Evolutionary conservation across 257 asterid genomes (phyloP), one percentile per base, ranked within the genome.

Genomic region (Petunia secreta): DNA sequence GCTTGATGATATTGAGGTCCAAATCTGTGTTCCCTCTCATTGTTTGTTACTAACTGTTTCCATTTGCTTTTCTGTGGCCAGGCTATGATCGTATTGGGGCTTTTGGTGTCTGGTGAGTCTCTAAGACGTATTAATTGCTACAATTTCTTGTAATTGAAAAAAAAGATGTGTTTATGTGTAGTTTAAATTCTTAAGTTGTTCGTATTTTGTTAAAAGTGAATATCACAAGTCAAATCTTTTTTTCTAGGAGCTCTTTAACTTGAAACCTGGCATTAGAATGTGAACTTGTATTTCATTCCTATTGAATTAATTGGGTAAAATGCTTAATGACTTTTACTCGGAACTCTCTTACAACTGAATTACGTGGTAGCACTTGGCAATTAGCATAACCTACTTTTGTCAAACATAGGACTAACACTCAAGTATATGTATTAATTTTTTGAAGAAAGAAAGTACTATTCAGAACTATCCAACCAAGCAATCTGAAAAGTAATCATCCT

Each of bases 71-170:
- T 48, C 3, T 50, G 60, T 48, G 60, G 77, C 13, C 95, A 96
- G 99, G 98, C 97, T 62, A 81, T 91, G 83, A 80, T 96, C 76
- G 79, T 86, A 14, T 59, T 86, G 84, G 97, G 99, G 83, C 89
- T 96, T 48, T 82, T 85, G 69, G 86, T 91, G 67, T 96, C 99
- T 80, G 98, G 99, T 94, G 89, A 85, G 97, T 88, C 79, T 82
- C 75, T 13, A 79, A 34, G 48, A 1, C 77, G 48, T 68, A 43
- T 41, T 66, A 75, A 8, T 39, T 78, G 55, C 57, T 64, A 40
- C 37, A 60, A 15, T 69, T 62, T 50, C 68, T 77, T 82, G 65
- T 60, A 50, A 63, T 40, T 74, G 63, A 64, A 14, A n/a, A 14
- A 50, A 53, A 52, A 44, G 67, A 48, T 78, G 50, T 43, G 53